phyloP scores from a whole-genome alignment of 352 stramenopile genomes.

The Pythium aphanidermatum region DNA sequence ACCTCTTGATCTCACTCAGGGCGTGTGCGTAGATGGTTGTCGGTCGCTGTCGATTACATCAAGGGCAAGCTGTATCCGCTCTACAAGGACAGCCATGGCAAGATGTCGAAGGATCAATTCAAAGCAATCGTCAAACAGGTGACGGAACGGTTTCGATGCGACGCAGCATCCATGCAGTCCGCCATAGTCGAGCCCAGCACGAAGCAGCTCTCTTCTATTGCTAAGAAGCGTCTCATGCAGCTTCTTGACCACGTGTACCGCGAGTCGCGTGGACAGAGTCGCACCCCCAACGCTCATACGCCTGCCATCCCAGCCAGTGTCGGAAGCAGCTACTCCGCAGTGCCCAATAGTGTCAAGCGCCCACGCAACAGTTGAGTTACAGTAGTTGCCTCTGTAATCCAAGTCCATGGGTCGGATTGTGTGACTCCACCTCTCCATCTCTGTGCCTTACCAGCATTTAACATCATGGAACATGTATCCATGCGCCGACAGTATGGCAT shows the following conservation, averaged over 20 bases:
- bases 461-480: too few species aligned
- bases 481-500: too few species aligned
- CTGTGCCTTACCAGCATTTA: too few species aligned
- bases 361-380: not conserved
- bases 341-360: slow-evolving; percentile 1
- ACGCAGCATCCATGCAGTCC: slow-evolving; percentile 60
- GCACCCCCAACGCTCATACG: too few species aligned
- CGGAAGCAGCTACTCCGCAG: slow-evolving; percentile 6
- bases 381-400: not conserved
- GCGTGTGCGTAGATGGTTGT: slow-evolving; percentile 31
- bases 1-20: not conserved
- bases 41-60: slow-evolving; percentile 63
- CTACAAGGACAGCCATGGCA: slow-evolving; percentile 55
- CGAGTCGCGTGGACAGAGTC: too few species aligned
- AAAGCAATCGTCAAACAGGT: slow-evolving; percentile 78
- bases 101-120: slow-evolving; percentile 70
- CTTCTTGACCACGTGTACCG: slow-evolving; percentile 56
- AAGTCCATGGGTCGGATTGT: too few species aligned
- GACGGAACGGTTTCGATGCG: slow-evolving; percentile 41
- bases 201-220: slow-evolving; percentile 42
- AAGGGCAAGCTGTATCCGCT: slow-evolving; percentile 76
- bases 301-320: too few species aligned
- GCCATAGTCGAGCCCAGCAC: slow-evolving; percentile 21
- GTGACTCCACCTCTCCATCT: too few species aligned
- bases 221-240: slow-evolving; percentile 60